Evolutionary conservation across 768 basidiomycete genomes (phyloP).

Genomic region (Nevesoporus exiguus): DNA sequence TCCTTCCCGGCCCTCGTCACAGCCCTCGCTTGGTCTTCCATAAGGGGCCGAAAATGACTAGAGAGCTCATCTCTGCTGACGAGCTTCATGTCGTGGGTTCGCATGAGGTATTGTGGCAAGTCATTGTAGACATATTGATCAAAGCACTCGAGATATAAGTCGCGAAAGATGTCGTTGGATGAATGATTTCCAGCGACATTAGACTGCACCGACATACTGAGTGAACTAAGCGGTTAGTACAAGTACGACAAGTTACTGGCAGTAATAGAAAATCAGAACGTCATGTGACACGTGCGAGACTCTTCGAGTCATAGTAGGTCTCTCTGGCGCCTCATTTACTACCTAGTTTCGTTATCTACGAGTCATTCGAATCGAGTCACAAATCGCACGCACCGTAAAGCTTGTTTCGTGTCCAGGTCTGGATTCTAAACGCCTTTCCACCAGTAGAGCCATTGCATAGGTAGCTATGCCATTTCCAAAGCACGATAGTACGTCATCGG

Average conservation of each 20-base stretch:
- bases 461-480: slow-evolving; percentile 58
- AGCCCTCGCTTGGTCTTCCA: not conserved
- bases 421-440: not conserved
- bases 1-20: too few species aligned
- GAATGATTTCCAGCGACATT: too few species aligned
- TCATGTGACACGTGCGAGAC: too few species aligned
- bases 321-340: not conserved
- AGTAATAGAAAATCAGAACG: too few species aligned
- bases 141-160: slow-evolving; percentile 1
- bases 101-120: slow-evolving; percentile 16
- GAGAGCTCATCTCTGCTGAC: slow-evolving; percentile 6
- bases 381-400: not conserved
- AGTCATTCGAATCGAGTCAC: slow-evolving; percentile 18
- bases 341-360: not conserved
- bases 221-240: too few species aligned
- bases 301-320: too few species aligned
- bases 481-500: slow-evolving; percentile 62
- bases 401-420: not conserved
- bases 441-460: not conserved
- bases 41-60: too few species aligned
- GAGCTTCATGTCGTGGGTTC: slow-evolving; percentile 12
- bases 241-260: too few species aligned
- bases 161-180: too few species aligned
- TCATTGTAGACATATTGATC: slow-evolving; percentile 11
- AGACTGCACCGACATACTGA: too few species aligned